Evolutionary conservation across 768 basidiomycete genomes (phyloP).

Genomic region (Mycena vitilis): DNA sequence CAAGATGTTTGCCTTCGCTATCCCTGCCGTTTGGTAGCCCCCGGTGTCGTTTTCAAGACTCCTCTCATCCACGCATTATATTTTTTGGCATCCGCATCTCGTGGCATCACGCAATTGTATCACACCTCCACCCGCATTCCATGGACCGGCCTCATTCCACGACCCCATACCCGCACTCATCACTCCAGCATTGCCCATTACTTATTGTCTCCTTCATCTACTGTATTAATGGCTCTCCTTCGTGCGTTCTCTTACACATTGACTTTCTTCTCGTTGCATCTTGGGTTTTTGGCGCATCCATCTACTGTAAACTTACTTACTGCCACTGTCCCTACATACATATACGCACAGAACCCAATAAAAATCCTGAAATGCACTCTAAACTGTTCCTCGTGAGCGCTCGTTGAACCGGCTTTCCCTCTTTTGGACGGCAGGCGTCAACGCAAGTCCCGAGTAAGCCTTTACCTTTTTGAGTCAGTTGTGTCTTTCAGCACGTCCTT

Average conservation of each 20-base stretch:
- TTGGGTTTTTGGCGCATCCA: slow-evolving; percentile 31
- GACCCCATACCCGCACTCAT: slow-evolving; percentile 34
- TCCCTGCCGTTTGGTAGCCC: slow-evolving; percentile 70
- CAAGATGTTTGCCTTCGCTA: slow-evolving; percentile 75
- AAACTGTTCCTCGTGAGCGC: slow-evolving; percentile 6
- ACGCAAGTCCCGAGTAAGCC: slow-evolving; percentile 10
- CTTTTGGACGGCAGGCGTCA: not conserved
- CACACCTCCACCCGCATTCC: slow-evolving; percentile 17
- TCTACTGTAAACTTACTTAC: slow-evolving; percentile 26
- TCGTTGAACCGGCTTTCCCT: slow-evolving; percentile 2
- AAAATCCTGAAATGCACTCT: slow-evolving; percentile 26
- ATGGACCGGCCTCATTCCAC: slow-evolving; percentile 16
- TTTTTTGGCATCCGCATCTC: slow-evolving; percentile 20
- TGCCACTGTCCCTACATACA: slow-evolving; percentile 7
- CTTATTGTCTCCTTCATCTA: slow-evolving; percentile 17
- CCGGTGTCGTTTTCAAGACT: slow-evolving; percentile 33
- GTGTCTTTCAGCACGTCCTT: slow-evolving; percentile 4
- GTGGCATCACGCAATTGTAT: slow-evolving; percentile 29
- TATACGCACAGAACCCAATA: slow-evolving; percentile 34
- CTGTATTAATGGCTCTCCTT: slow-evolving; percentile 30
- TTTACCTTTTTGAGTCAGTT: not conserved
- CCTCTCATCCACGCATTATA: slow-evolving; percentile 36
- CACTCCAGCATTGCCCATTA: slow-evolving; percentile 16
- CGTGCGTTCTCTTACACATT: slow-evolving; percentile 20
- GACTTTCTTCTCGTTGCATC: slow-evolving; percentile 30